phyloP scores from a whole-genome alignment of 2,329 filamentous ascomycete genomes.

The Scleromitrula shiraiana region DNA sequence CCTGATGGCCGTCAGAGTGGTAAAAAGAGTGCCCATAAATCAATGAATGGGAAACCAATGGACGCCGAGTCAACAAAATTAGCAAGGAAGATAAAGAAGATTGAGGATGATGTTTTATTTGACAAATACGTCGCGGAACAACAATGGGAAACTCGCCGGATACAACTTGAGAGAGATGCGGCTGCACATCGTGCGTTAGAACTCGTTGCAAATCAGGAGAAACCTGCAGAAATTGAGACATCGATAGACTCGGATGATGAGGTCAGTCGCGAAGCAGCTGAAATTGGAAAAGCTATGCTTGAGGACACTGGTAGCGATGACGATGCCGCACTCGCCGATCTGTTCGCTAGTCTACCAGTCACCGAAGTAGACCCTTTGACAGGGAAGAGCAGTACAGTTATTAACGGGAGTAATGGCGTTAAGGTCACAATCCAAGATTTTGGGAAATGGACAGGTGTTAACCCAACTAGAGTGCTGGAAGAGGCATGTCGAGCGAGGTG shows the following conservation, averaged over 20 bases:
- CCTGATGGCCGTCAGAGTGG: conserved; percentile 22
- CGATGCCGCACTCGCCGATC: conserved; percentile 44
- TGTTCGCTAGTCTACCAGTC: conserved; percentile 55
- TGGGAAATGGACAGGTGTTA: conserved; percentile 71
- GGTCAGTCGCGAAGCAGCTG: conserved; percentile 47
- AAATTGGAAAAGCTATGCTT: conserved; percentile 51
- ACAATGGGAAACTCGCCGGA: conserved; percentile 53
- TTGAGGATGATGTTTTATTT: conserved; percentile 72
- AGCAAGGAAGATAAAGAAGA: conserved; percentile 63
- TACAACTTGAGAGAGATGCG: conserved; percentile 54
- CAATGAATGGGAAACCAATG: conserved; percentile 11
- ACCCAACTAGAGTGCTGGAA: conserved; percentile 68
- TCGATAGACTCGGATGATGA: conserved; percentile 37
- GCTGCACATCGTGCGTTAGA: conserved; percentile 37
- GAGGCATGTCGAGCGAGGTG: conserved; percentile 80
- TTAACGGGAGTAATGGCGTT: conserved; percentile 43
- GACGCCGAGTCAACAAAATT: conserved; percentile 51
- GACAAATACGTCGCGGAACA: conserved; percentile 58
- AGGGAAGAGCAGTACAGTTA: conserved; percentile 49
- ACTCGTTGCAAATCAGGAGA: conserved; percentile 17
- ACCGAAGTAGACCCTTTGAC: conserved; percentile 50
- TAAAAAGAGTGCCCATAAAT: conserved; percentile 10
- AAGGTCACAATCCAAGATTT: conserved; percentile 69
- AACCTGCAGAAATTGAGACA: conserved; percentile 21
- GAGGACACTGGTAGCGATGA: conserved; percentile 44